These are phyloP conservation scores for Amanita subjunquillea DNA, from an alignment of 768 basidiomycete genomes.

Conservation along the genomic window DNA sequence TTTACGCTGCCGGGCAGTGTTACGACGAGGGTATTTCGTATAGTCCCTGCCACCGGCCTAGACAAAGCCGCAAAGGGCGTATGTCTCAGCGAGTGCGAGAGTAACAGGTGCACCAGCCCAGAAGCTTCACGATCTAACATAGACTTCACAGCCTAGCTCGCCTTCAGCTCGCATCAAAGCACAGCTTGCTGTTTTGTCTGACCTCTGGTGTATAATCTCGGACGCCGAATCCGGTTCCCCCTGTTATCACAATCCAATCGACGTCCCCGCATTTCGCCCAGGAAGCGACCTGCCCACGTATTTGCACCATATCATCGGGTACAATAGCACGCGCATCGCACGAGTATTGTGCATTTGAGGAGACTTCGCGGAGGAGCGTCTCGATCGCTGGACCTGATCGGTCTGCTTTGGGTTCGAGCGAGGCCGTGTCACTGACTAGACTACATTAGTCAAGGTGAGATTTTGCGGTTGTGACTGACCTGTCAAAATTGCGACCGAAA, in stretches of 20 bases:
- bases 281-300: slow-evolving; percentile 34
- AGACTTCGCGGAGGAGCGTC: slow-evolving; percentile 27
- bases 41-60: slow-evolving; percentile 72
- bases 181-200: not conserved
- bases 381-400: slow-evolving; percentile 57
- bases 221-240: slow-evolving; percentile 80
- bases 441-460: not conserved
- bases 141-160: slow-evolving; percentile 43
- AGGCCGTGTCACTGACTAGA: slow-evolving; percentile 66
- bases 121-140: slow-evolving; percentile 59
- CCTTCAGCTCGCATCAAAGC: not conserved
- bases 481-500: slow-evolving; percentile 13
- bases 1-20: slow-evolving; percentile 83
- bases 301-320: slow-evolving; percentile 50
- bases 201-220: slow-evolving; percentile 84
- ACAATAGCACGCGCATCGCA: slow-evolving; percentile 37
- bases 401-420: slow-evolving; percentile 37
- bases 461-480: slow-evolving; percentile 5
- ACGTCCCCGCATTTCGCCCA: slow-evolving; percentile 37
- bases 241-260: slow-evolving; percentile 75
- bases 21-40: slow-evolving; percentile 55
- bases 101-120: slow-evolving; percentile 66
- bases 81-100: slow-evolving; percentile 56
- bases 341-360: slow-evolving; percentile 15
- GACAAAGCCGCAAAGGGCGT: slow-evolving; percentile 79